Base-by-base conservation (phyloP, 2,329 filamentous ascomycete genomes). In the Pestalotiopsis sp. region DNA sequence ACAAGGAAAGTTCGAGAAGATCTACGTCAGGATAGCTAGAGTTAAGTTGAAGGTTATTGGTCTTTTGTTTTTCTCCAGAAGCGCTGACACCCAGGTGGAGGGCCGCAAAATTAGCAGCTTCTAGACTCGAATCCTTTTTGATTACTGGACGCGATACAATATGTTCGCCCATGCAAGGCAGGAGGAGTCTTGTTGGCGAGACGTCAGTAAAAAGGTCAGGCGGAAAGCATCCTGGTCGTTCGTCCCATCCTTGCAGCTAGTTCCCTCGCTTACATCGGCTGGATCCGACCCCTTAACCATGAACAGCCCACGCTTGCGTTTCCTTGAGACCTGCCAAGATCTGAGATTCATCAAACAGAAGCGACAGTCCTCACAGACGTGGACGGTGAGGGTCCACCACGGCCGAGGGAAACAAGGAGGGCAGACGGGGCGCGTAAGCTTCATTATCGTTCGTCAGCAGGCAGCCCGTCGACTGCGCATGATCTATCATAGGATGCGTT, bases 251-350 rank as follows among this genome's bases (percentile, higher is more conserved):
- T 49, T 27, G 12, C 17, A 36, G 20, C 27, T 6, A 36, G 20
- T 64, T 36, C 14, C 61, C 39, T 64, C 41, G 41, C 38, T 52
- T 52, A n/a, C 61, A 14, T 64, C 61, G 61, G 61, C 25, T 25
- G 38, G n/a, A 64, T 23, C 61, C 61, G 61, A 64, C 41, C 61
- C 38, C 61, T 64, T 23, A 45, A 14, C 23, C 61, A 39, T 64
- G 17, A 64, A 64, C 61, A 64, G 61, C 61, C 39, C 41, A 64
- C 25, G 20, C 12, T 11, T 41, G 61, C 20, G 38, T 49, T 64
- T 64, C 23, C 7, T 52, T 31, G 38, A 25, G 36, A 64, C 61
- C 45, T 64, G 61, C 61, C 61, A 64, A 64, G 61, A 62, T 36
- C 45, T 20, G 14, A 31, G 49, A 52, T 52, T 31, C 38, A 64